Base-by-base conservation (phyloP, 495 filamentous ascomycete species). In the Penicillium turbatum region DNA sequence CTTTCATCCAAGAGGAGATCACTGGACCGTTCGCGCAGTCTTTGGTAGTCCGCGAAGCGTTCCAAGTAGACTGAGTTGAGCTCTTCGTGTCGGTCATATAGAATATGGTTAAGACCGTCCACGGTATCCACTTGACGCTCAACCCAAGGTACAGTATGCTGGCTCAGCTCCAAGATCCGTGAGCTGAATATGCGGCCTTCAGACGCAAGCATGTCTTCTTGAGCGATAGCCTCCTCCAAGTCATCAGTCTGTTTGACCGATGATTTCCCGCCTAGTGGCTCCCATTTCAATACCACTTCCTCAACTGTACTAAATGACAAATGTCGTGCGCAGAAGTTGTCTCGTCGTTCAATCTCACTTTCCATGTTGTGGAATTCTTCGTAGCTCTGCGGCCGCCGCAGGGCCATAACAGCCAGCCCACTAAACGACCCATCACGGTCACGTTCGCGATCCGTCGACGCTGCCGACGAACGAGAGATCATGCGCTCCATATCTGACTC, bases 301-400 rank as follows among this genome's bases (percentile, higher is more conserved):
- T 95, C 89, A n/a, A 91, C 92, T 37, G 83, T 79, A 56, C 86
- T 88, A 64, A 97, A 97, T 5, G 90, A 95, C 52, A 97, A 74
- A 46, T 90, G 87, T 5, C 90, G 82, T 0, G 91, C 83, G 79
- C 84, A 95, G 11, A 76, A 64, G 7, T 66, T 57, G 10, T 71
- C 59, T 38, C 63, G 51, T 2, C 62, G 60, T 32, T 61, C 48
- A 31, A 51, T 43, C 8, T 58, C 59, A 24, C 61, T 61, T 59
- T 68, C 54, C 21, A 24, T 32, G 2, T 29, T 51, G 13, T 56
- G 36, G 10, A 79, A 48, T 16, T 72, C 68, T 48, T 68, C 62
- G 43, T 69, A 69, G 43, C 78, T 81, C 54, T 73, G 73, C 2
- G 74, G 70, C 15, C 72, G 71, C n/a, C 72, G 72, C 17, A 81